Evolutionary conservation across 2,329 filamentous ascomycete genomes (phyloP), one percentile per base, ranked within the genome.

Genomic region (Decorospora gaudefroyi): DNA sequence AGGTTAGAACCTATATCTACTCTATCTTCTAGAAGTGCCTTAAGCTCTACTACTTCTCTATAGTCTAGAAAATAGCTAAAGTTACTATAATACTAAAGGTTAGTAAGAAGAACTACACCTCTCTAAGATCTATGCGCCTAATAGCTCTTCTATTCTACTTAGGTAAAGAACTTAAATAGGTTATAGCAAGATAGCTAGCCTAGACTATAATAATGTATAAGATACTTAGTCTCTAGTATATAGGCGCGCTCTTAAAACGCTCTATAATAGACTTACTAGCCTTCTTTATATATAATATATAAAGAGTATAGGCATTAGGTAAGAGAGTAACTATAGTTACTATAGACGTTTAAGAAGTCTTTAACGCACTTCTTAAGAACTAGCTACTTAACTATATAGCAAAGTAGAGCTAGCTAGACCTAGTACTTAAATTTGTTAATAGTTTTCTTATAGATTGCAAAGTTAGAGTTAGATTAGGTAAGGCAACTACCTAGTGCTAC

Each of bases 61-160:
- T 18, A 8, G 2, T 1, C n/a, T 41, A 22, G 43, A 41, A 38
- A 13, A 6, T 23, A 5, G 41, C 32, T 3, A 28, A 45, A 21
- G 41, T 49, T 5, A 21, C 36, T 2, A 45, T 49, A 27, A 49
- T 49, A 33, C 46, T 33, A 10, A 49, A 49, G 19, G 12, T 18
- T 0, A 32, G 41, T 4, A 42, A 44, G 29, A 42, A 21, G 22
- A 41, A 49, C 46, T 11, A 18, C 2, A 33, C 46, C 4, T 49
- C 41, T 3, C 22, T 36, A 4, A 10, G 40, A 10, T 44, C 41
- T 4, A 12, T 3, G 40, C 4, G 41, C 1, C 40, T 26, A 6
- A 49, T 45, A 22, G 41, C 46, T 1, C 35, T 49, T 1, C 41
- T 49, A 11, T 49, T 37, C 3, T 49, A 32, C 46, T 6, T 49